Evolutionary conservation across 371 early-diverging fungal genomes (phyloP).

Genomic region (Blastocladiella emersonii): DNA sequence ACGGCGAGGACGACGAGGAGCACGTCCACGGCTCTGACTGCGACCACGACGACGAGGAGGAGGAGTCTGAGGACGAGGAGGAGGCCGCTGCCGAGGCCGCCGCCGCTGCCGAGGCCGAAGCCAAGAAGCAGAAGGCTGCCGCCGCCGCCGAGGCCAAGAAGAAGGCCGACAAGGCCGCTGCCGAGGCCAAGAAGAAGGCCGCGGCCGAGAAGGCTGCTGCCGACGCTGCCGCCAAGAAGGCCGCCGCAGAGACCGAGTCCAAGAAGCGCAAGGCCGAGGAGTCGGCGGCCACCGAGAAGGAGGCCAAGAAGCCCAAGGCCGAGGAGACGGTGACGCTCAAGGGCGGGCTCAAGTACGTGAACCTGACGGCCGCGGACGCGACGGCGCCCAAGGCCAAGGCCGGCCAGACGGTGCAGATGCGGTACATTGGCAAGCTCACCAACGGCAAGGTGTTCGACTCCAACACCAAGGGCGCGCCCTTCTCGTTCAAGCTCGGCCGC

Average conservation of each 20-base stretch:
- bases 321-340: neutral
- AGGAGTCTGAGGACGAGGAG: neutral
- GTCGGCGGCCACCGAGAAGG: neutral
- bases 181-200: neutral
- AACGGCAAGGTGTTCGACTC: constrained; percentile 90
- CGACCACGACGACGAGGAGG: neutral
- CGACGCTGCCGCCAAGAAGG: too few relatives aligned
- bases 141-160: neutral
- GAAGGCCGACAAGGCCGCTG: neutral
- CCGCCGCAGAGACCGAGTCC: neutral
- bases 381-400: constrained; percentile 10
- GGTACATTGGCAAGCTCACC: constrained; percentile 80
- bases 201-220: neutral
- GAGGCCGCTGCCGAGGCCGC: neutral
- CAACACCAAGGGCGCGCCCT: constrained; percentile 79
- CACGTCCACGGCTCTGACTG: neutral
- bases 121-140: neutral
- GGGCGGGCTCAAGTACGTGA: neutral
- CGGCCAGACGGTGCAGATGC: constrained; percentile 33
- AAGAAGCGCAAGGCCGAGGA: neutral
- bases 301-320: neutral
- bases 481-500: constrained; percentile 68
- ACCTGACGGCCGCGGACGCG: constrained; percentile 3
- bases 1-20: neutral
- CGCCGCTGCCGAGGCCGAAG: neutral